phyloP scores from a whole-genome alignment of 1,139 yeast genomes.

The Protomyces pachydermus region DNA sequence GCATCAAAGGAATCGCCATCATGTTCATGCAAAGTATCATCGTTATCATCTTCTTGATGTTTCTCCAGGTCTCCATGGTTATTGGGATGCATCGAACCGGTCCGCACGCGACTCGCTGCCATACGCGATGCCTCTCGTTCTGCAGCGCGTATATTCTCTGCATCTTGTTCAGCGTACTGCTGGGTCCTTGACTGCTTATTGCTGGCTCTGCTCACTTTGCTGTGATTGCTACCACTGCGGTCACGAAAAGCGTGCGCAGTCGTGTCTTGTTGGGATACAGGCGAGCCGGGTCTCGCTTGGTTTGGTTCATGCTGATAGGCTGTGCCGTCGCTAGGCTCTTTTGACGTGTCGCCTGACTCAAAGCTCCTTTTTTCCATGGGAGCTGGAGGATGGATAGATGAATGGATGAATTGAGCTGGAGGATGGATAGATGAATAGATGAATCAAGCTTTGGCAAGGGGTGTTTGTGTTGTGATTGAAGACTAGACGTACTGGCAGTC shows the following conservation, averaged over 20 bases:
- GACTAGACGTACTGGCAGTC: too few species aligned
- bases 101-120: not conserved
- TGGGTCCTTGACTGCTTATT: slow-evolving; percentile 2
- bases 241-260: not conserved
- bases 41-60: not conserved
- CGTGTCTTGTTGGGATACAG: not conserved
- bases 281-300: not conserved
- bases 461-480: too few species aligned
- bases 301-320: not conserved
- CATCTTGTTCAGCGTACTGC: slow-evolving; percentile 19
- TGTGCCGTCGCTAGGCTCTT: not conserved
- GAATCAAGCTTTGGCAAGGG: too few species aligned
- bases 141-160: slow-evolving; percentile 14
- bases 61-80: not conserved
- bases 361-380: not conserved
- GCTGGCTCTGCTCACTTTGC: not conserved
- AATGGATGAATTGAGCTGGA: too few species aligned
- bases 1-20: slow-evolving; percentile 17
- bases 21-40: not conserved
- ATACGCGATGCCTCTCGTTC: slow-evolving; percentile 21
- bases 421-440: too few species aligned
- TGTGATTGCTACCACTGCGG: not conserved
- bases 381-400: too few species aligned
- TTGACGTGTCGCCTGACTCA: not conserved
- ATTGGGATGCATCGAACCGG: not conserved